phyloP scores from a whole-genome alignment of 495 filamentous ascomycete species.

The Xylaria flabelliformis region DNA sequence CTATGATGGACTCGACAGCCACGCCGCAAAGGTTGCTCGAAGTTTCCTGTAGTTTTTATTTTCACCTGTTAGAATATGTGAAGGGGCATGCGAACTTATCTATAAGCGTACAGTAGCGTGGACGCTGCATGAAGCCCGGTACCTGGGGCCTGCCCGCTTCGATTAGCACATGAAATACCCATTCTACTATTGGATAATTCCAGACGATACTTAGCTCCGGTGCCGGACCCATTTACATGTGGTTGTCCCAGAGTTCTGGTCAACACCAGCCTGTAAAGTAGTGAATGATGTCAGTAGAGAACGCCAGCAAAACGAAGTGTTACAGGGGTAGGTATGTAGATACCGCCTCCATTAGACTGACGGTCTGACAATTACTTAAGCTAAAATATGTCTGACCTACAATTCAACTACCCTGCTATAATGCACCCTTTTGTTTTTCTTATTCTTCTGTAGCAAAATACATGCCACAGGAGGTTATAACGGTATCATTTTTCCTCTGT shows the following conservation, averaged over 20 bases:
- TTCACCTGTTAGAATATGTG: background rate
- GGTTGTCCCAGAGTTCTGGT: background rate
- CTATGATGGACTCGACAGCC: background rate
- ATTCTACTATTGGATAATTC: conserved; percentile 12
- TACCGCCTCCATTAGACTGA: background rate
- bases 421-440: too few relatives aligned
- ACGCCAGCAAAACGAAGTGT: background rate
- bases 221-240: background rate
- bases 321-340: background rate
- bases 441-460: too few relatives aligned
- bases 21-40: background rate
- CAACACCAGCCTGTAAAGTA: background rate
- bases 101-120: conserved; percentile 4
- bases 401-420: too few relatives aligned
- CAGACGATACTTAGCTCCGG: background rate
- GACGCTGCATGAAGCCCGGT: background rate
- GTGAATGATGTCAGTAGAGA: conserved; percentile 4
- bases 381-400: too few relatives aligned
- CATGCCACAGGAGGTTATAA: too few relatives aligned
- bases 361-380: too few relatives aligned
- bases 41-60: background rate
- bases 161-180: conserved; percentile 2
- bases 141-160: background rate
- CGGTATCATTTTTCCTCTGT: too few relatives aligned
- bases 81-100: conserved; percentile 10